A percentile compares a stretch with the other conserved stretches of the same genome.
These are phyloP conservation scores for Xylaria telfairii DNA, from an alignment of 495 filamentous ascomycete species.

Conservation along the genomic window DNA sequence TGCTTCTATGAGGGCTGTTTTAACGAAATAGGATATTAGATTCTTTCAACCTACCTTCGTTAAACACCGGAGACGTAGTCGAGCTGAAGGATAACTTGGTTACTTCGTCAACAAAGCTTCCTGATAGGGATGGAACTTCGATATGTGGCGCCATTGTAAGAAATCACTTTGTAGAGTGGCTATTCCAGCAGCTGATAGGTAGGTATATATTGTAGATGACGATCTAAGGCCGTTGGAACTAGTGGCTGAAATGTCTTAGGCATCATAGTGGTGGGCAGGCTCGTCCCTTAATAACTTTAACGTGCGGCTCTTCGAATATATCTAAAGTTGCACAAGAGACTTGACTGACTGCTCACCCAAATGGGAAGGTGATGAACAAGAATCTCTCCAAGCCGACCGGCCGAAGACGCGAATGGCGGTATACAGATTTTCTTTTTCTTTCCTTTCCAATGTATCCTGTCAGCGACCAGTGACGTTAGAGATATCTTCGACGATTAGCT, in stretches of 20 bases:
- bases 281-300: not conserved
- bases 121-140: not conserved
- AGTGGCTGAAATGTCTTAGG: not conserved
- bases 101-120: not conserved
- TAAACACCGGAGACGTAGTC: not conserved
- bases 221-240: not conserved
- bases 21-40: not conserved
- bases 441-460: not conserved
- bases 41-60: not conserved
- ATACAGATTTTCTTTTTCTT: slow-evolving; percentile 7
- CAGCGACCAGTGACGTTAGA: slow-evolving; percentile 5
- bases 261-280: not conserved
- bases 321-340: not conserved
- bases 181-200: not conserved
- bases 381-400: not conserved
- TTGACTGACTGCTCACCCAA: not conserved
- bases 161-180: not conserved
- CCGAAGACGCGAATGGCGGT: not conserved
- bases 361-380: slow-evolving; percentile 12
- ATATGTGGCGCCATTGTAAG: slow-evolving; percentile 2
- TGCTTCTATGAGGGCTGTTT: not conserved
- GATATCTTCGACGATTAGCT: slow-evolving; percentile 11
- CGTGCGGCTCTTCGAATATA: slow-evolving; percentile 10
- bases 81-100: not conserved
- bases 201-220: not conserved